Percentiles rank a stretch among this genome's conserved stretches.
These are phyloP conservation scores for Hagleromyces aurorensis DNA, from an alignment of 805 yeast genomes.

Conservation along the genomic window DNA sequence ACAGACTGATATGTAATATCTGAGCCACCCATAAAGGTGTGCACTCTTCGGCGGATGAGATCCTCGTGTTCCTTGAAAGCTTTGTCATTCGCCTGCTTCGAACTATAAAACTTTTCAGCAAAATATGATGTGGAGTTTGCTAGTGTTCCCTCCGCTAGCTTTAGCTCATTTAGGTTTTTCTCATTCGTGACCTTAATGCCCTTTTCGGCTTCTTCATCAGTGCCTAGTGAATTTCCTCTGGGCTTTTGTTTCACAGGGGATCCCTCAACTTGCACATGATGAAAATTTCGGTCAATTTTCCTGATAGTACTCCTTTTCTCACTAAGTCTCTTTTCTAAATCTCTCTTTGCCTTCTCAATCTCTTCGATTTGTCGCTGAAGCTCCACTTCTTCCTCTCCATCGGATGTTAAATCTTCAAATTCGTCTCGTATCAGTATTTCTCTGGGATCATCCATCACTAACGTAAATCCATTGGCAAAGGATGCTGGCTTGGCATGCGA, in stretches of 20 bases:
- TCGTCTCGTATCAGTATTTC: conserved; percentile 16
- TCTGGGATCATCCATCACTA: conserved; percentile 26
- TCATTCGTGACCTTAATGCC: not conserved
- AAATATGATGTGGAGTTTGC: conserved; percentile 28
- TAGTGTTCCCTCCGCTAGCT: conserved; percentile 3
- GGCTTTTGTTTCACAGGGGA: conserved; percentile 29
- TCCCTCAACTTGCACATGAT: conserved; percentile 17
- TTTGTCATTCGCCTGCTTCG: conserved; percentile 21
- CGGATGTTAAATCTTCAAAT: conserved; percentile 16
- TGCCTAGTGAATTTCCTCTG: not conserved
- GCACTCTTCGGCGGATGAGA: conserved; percentile 32
- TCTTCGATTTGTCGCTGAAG: conserved; percentile 18
- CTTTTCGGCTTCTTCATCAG: conserved; percentile 2
- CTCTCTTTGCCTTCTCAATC: conserved; percentile 21
- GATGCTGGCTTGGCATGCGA: too few species aligned
- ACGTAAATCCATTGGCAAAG: too few species aligned
- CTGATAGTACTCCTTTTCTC: conserved; percentile 12
- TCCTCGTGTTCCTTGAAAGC: conserved; percentile 18
- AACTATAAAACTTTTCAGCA: conserved; percentile 23
- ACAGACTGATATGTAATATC: conserved; percentile 20
- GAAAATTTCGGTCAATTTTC: conserved; percentile 20
- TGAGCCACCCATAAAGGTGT: conserved; percentile 30
- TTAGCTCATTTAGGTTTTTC: conserved; percentile 11
- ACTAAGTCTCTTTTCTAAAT: conserved; percentile 20
- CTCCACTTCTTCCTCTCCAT: conserved; percentile 17